Percentiles rank a stretch among this genome's conserved stretches.
Evolutionary conservation across 305 asterid species (phyloP).

Genomic region (Fraxinus velutina): DNA sequence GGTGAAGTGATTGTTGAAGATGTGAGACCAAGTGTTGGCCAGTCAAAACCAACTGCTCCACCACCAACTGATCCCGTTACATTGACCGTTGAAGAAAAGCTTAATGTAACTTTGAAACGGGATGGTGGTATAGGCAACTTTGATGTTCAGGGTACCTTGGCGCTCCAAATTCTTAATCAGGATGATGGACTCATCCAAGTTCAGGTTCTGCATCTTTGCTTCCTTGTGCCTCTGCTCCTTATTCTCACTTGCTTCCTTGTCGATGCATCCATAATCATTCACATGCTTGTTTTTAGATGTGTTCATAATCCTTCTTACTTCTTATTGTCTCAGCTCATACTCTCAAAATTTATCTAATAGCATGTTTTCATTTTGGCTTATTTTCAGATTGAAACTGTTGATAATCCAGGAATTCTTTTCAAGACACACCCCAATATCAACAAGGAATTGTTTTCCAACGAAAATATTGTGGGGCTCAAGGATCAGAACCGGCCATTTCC

Average conservation of each 20-base stretch:
- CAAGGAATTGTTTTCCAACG: constrained; percentile 69
- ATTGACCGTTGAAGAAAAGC: constrained; percentile 74
- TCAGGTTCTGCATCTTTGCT: constrained; percentile 50
- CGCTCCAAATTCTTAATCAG: constrained; percentile 74
- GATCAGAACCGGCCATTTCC: constrained; percentile 80
- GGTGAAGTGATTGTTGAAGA: constrained; percentile 90
- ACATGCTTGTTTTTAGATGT: background rate
- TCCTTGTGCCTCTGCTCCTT: constrained; percentile 1
- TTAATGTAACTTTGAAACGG: constrained; percentile 63
- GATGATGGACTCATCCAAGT: constrained; percentile 87
- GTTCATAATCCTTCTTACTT: background rate
- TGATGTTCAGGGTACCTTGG: constrained; percentile 78
- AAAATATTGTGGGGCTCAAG: constrained; percentile 70
- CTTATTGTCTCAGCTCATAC: background rate
- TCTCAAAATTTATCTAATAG: constrained; percentile 1
- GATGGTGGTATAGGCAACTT: constrained; percentile 83
- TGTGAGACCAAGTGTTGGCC: constrained; percentile 75
- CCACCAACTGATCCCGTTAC: constrained; percentile 89
- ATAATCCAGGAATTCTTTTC: constrained; percentile 58
- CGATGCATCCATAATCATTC: background rate
- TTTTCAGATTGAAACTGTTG: constrained; percentile 75
- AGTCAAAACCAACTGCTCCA: constrained; percentile 61
- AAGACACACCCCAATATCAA: constrained; percentile 85
- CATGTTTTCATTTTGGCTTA: background rate
- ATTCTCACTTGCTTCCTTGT: background rate